These are phyloP conservation scores for Arabidopsis suecica DNA, from an alignment of 345 rosid genomes.

Conservation along the genomic window DNA sequence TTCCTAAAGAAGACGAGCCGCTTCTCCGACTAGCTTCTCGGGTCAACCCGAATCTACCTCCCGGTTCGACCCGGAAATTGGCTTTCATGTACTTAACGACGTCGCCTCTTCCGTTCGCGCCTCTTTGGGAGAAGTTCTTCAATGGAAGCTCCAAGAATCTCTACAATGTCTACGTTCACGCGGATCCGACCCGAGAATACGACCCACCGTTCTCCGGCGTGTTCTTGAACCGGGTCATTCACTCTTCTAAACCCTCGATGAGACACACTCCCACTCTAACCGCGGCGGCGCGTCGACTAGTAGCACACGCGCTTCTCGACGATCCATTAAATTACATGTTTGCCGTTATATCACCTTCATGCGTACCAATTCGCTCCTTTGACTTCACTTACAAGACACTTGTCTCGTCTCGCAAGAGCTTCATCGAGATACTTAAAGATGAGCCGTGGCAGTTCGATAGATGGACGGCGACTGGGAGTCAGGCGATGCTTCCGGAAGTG, in stretches of 20 bases:
- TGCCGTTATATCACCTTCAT: slow-evolving; percentile 68
- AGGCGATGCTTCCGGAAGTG: slow-evolving; percentile 80
- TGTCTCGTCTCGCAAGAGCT: slow-evolving; percentile 56
- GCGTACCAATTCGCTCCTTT: slow-evolving; percentile 73
- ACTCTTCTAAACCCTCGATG: slow-evolving; percentile 60
- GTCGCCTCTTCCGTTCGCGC: slow-evolving; percentile 67
- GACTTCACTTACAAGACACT: slow-evolving; percentile 57
- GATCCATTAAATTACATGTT: slow-evolving; percentile 69
- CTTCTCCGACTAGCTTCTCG: slow-evolving; percentile 59
- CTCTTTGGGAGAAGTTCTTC: slow-evolving; percentile 73
- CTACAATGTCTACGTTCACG: slow-evolving; percentile 75
- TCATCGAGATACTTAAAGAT: slow-evolving; percentile 66
- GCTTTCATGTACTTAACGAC: slow-evolving; percentile 79
- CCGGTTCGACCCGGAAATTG: slow-evolving; percentile 53
- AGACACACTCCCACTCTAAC: slow-evolving; percentile 65
- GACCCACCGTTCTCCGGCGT: slow-evolving; percentile 60
- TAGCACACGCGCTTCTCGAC: slow-evolving; percentile 71
- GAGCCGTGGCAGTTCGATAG: slow-evolving; percentile 63
- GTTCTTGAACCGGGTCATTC: slow-evolving; percentile 59
- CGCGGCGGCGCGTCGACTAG: slow-evolving; percentile 73
- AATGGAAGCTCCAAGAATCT: slow-evolving; percentile 42
- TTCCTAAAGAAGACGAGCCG: slow-evolving; percentile 52
- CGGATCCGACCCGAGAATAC: slow-evolving; percentile 60
- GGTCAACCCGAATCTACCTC: slow-evolving; percentile 50
- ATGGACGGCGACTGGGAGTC: slow-evolving; percentile 82